Percentiles rank a stretch among this genome's conserved stretches.
phyloP scores from a whole-genome alignment of 1,284 basidiomycete genomes.

The Pseudozyma tsukubaensis region DNA sequence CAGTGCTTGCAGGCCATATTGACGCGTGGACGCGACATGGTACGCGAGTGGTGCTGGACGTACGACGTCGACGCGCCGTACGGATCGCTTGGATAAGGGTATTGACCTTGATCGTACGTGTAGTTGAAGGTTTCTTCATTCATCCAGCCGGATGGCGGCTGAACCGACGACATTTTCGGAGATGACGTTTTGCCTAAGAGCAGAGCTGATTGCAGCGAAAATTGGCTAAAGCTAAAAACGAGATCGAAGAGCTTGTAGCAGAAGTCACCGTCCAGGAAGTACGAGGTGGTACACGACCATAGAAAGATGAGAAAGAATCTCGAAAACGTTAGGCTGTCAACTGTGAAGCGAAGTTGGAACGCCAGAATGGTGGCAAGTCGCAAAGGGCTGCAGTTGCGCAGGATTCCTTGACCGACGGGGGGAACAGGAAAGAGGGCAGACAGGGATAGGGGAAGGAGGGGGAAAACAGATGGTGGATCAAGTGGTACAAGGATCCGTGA shows the following conservation, averaged over 20 bases:
- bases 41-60: conserved; percentile 6
- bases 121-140: conserved; percentile 7
- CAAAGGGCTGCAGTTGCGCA: not conserved
- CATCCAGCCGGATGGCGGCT: too few species aligned
- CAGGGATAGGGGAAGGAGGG: not conserved
- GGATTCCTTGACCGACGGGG: not conserved
- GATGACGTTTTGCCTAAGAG: not conserved
- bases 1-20: conserved; percentile 38
- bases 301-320: not conserved
- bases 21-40: conserved; percentile 21
- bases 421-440: not conserved
- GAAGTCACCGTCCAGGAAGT: conserved; percentile 1
- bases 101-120: conserved; percentile 7
- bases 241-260: not conserved
- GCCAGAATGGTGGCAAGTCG: conserved; percentile 4
- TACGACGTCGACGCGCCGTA: conserved; percentile 7
- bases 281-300: not conserved
- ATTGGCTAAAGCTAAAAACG: too few species aligned
- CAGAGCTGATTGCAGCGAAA: not conserved
- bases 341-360: not conserved
- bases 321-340: not conserved
- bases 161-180: conserved; percentile 8
- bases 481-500: not conserved
- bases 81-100: conserved; percentile 1
- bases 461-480: not conserved